Conservation (phyloP, 2,329 filamentous ascomycete species). For the Aspergillus sp. region DNA sequence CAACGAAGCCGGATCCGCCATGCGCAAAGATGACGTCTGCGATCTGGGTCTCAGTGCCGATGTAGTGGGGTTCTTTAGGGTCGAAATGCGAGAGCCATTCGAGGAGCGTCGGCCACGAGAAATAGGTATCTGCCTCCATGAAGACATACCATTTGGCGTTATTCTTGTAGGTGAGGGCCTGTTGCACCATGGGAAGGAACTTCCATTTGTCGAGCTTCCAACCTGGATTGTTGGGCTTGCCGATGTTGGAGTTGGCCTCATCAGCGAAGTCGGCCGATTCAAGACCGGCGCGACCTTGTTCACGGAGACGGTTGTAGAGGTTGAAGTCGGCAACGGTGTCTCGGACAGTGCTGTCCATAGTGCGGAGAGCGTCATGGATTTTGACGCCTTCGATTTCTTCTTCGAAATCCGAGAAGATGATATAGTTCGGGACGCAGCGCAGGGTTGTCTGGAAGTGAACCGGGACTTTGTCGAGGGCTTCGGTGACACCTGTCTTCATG, state of each 20-base stretch:
- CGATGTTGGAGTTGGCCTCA: constrained; percentile 41
- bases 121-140: constrained; percentile 61
- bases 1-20: constrained; percentile 56
- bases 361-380: constrained; percentile 54
- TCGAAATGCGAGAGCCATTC: constrained; percentile 57
- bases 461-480: constrained; percentile 58
- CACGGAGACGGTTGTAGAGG: constrained; percentile 53
- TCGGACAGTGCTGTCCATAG: constrained; percentile 44
- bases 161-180: constrained; percentile 47
- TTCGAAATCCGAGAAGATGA: constrained; percentile 62
- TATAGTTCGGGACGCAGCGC: constrained; percentile 57
- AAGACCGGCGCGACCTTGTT: constrained; percentile 48
- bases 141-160: constrained; percentile 62
- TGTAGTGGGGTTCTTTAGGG: constrained; percentile 51
- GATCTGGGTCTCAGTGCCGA: constrained; percentile 58
- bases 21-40: constrained; percentile 55
- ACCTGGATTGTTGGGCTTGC: constrained; percentile 51
- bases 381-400: constrained; percentile 54
- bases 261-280: constrained; percentile 39
- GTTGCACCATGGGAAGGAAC: constrained; percentile 57
- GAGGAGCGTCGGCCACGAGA: constrained; percentile 56
- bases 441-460: constrained; percentile 58
- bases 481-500: constrained; percentile 61
- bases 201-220: constrained; percentile 62
- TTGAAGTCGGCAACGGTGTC: constrained; percentile 51